phyloP scores from a whole-genome alignment of 371 early-diverging fungal species.

The Rhizomucor pusillus region DNA sequence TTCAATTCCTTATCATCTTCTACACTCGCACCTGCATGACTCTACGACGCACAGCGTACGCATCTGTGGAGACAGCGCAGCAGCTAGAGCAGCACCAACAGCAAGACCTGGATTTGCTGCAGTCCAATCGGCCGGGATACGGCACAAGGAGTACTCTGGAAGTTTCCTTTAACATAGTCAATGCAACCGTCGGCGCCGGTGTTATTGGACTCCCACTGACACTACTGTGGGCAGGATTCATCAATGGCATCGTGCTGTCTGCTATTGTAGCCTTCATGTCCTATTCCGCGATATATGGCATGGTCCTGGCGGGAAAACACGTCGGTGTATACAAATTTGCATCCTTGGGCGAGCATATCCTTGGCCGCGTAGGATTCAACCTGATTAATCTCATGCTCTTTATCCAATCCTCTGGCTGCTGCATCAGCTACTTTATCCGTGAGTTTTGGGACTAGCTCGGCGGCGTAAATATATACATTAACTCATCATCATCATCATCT shows the following conservation, averaged over 20 bases:
- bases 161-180: slow-evolving; percentile 53
- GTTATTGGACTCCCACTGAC: slow-evolving; percentile 60
- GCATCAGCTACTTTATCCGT: slow-evolving; percentile 55
- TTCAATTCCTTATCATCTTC: too few relatives aligned
- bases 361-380: slow-evolving; percentile 50
- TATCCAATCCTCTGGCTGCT: slow-evolving; percentile 48
- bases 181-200: slow-evolving; percentile 62
- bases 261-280: slow-evolving; percentile 43
- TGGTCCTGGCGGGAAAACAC: slow-evolving; percentile 49
- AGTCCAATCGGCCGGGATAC: slow-evolving; percentile 35
- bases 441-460: too few relatives aligned
- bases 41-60: too few relatives aligned
- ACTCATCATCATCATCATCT: slow-evolving; percentile 5
- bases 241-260: slow-evolving; percentile 48
- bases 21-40: too few relatives aligned
- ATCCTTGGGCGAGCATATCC: slow-evolving; percentile 46
- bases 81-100: too few relatives aligned
- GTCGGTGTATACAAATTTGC: slow-evolving; percentile 48
- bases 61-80: too few relatives aligned
- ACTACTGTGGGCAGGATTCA: slow-evolving; percentile 53
- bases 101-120: slow-evolving; percentile 28
- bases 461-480: neutral
- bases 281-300: slow-evolving; percentile 39
- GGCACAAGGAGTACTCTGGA: slow-evolving; percentile 35
- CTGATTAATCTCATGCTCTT: slow-evolving; percentile 48